phyloP scores from a whole-genome alignment of 331 rosid genomes.

The Spiraea crenata region DNA sequence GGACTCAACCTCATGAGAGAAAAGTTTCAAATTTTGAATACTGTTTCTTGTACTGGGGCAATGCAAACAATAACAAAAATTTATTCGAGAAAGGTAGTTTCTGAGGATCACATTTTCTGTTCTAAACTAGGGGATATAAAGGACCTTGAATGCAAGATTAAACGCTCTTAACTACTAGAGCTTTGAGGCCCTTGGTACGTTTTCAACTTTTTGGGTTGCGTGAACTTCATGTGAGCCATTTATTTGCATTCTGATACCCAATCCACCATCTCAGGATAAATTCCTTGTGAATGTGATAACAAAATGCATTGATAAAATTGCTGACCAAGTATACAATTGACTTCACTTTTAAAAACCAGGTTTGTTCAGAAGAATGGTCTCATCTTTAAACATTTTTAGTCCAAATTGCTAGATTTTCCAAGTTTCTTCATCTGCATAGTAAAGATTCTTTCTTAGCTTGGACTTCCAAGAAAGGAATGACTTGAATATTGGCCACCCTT shows the following conservation, averaged over 20 bases:
- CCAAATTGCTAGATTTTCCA: conserved; percentile 18
- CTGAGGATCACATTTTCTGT: no score
- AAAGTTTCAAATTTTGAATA: conserved; percentile 6
- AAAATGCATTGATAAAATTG: not conserved
- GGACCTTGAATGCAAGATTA: no score
- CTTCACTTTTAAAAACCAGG: not conserved
- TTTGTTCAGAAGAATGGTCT: not conserved
- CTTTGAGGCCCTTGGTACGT: no score
- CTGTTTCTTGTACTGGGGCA: conserved; percentile 10
- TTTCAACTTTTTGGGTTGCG: not conserved
- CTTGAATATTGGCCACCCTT: conserved; percentile 24
- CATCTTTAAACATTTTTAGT: not conserved
- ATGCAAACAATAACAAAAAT: not conserved
- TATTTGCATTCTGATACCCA: conserved; percentile 5
- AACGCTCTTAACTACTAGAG: no score
- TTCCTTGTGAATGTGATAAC: conserved; percentile 5
- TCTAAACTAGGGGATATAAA: no score
- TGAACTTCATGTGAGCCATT: not conserved
- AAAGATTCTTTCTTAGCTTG: conserved; percentile 16
- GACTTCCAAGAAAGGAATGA: conserved; percentile 32
- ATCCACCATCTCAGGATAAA: conserved; percentile 11
- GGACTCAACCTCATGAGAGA: not conserved
- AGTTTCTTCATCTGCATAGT: conserved; percentile 18
- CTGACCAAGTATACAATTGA: conserved; percentile 2
- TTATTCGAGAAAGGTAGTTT: no score